phyloP scores from a whole-genome alignment of 495 filamentous ascomycete genomes.

The Aspergillus biplanus region DNA sequence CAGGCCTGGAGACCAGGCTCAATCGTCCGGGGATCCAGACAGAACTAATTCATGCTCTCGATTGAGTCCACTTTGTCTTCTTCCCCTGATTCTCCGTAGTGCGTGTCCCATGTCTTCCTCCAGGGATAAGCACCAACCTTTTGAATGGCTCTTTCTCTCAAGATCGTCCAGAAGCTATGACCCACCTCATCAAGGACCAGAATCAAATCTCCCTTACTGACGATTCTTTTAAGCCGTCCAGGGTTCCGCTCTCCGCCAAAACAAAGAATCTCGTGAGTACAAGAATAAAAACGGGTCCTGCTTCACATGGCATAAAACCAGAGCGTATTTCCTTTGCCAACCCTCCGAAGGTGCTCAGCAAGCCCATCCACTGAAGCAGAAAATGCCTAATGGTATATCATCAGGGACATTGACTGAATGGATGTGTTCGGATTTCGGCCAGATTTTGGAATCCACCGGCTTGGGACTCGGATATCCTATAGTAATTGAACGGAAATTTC shows the following conservation, averaged over 20 bases:
- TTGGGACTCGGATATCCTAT: conserved; percentile 54
- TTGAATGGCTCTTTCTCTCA: conserved; percentile 48
- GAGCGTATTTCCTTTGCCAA: conserved; percentile 61
- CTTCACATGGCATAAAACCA: conserved; percentile 72
- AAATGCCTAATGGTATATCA: conserved; percentile 64
- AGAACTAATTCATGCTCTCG: conserved; percentile 55
- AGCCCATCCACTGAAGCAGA: conserved; percentile 50
- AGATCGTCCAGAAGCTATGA: conserved; percentile 64
- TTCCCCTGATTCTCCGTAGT: conserved; percentile 61
- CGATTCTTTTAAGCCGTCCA: conserved; percentile 54
- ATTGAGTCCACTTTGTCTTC: conserved; percentile 54
- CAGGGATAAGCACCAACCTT: conserved; percentile 68
- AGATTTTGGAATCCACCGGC: conserved; percentile 62
- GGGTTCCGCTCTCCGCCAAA: conserved; percentile 70
- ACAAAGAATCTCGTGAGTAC: conserved; percentile 69
- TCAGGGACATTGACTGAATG: conserved; percentile 62
- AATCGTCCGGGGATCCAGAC: conserved; percentile 56
- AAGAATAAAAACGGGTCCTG: conserved; percentile 67
- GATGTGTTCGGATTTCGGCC: conserved; percentile 65
- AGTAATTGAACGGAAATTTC: conserved; percentile 47
- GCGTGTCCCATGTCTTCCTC: conserved; percentile 68
- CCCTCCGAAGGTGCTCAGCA: conserved; percentile 52
- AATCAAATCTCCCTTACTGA: conserved; percentile 64
- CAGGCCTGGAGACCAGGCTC: conserved; percentile 53
- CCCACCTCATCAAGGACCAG: conserved; percentile 69